phyloP scores from a whole-genome alignment of 768 basidiomycete species.

The Royoungia palumana region DNA sequence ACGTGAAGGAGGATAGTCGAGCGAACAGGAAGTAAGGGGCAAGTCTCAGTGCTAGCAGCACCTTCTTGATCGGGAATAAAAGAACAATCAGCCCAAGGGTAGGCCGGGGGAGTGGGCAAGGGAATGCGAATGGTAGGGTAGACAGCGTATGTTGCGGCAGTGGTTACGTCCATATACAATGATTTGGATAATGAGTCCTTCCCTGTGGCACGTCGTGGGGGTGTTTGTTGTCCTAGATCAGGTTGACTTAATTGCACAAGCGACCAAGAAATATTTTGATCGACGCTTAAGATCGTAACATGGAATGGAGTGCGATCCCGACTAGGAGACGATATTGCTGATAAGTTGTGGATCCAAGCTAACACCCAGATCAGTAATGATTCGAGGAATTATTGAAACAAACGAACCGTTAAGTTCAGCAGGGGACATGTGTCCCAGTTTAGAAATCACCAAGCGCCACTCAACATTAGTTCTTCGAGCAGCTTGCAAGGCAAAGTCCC shows the following conservation, averaged over 20 bases:
- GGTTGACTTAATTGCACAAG: slow-evolving; percentile 39
- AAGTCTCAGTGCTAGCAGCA: slow-evolving; percentile 24
- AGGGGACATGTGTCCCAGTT: slow-evolving; percentile 56
- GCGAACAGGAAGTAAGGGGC: slow-evolving; percentile 49
- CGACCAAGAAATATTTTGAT: slow-evolving; percentile 57
- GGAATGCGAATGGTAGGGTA: slow-evolving; percentile 42
- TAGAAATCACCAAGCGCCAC: slow-evolving; percentile 76
- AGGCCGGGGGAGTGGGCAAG: slow-evolving; percentile 36
- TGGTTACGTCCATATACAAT: slow-evolving; percentile 33
- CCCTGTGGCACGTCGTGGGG: slow-evolving; percentile 27
- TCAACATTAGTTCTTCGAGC: slow-evolving; percentile 67
- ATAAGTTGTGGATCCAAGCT: slow-evolving; percentile 67
- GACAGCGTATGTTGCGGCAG: slow-evolving; percentile 49
- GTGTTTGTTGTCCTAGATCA: slow-evolving; percentile 19
- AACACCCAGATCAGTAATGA: slow-evolving; percentile 6
- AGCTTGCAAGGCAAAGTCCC: slow-evolving; percentile 65
- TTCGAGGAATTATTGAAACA: not conserved
- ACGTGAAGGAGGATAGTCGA: slow-evolving; percentile 57
- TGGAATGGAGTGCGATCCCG: slow-evolving; percentile 51
- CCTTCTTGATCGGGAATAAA: slow-evolving; percentile 34
- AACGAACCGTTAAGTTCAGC: slow-evolving; percentile 64
- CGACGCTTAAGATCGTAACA: slow-evolving; percentile 58
- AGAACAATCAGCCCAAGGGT: slow-evolving; percentile 24
- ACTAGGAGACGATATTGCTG: slow-evolving; percentile 36
- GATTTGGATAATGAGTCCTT: slow-evolving; percentile 31